phyloP scores from a whole-genome alignment of 768 basidiomycete genomes.

The Russula emetica region DNA sequence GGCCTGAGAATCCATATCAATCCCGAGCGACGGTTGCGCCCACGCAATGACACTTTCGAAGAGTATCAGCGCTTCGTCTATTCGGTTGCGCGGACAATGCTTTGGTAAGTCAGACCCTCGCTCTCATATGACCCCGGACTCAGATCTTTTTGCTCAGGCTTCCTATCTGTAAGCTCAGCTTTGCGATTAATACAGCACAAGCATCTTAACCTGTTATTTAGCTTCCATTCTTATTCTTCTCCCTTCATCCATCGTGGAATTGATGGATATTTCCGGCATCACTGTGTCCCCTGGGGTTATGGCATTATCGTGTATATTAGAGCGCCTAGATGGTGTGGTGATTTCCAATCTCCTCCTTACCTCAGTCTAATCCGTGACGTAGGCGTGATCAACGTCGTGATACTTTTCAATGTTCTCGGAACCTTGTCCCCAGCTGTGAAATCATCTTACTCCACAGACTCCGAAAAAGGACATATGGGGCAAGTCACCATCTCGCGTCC shows the following conservation, averaged over 20 bases:
- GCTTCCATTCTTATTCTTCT: conserved; percentile 57
- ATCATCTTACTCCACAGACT: conserved; percentile 3
- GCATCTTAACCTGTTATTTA: conserved; percentile 31
- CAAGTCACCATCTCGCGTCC: neutral
- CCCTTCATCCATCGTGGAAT: conserved; percentile 52
- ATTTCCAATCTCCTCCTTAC: conserved; percentile 39
- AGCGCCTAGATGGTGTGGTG: conserved; percentile 17
- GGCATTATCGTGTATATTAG: conserved; percentile 44
- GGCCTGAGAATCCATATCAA: conserved; percentile 51
- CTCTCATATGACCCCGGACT: conserved; percentile 5
- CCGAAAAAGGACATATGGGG: conserved; percentile 1
- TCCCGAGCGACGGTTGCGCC: conserved; percentile 43
- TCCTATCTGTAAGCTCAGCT: conserved; percentile 47
- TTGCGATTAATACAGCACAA: conserved; percentile 7
- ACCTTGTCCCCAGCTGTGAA: conserved; percentile 53
- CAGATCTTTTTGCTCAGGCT: conserved; percentile 41
- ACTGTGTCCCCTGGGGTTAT: conserved; percentile 43
- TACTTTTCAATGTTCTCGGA: conserved; percentile 67
- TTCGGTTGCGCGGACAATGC: conserved; percentile 61
- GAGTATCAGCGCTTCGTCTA: conserved; percentile 60
- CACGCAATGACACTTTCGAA: conserved; percentile 34
- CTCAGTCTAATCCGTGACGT: conserved; percentile 7
- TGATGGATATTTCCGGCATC: conserved; percentile 47
- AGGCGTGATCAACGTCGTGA: conserved; percentile 62
- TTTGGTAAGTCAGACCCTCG: conserved; percentile 48